Conservation (phyloP, 306 rosid species). For the Begonia peltatifolia region DNA sequence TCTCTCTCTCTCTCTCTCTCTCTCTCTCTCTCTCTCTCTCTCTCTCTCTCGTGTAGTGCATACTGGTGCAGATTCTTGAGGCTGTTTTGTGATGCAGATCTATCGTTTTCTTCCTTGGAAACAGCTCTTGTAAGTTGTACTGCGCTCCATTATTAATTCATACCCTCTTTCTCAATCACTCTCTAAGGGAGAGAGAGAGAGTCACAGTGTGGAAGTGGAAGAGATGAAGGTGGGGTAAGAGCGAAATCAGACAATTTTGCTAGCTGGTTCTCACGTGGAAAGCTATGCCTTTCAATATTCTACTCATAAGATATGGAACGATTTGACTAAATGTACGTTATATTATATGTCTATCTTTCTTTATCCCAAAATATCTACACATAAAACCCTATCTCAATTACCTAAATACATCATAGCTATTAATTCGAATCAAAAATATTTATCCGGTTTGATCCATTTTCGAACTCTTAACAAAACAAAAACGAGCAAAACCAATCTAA, state of each 20-base stretch:
- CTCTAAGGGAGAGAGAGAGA: neutral
- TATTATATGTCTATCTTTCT: no score
- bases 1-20: no score
- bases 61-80: neutral
- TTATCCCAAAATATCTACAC: no score
- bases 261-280: slow-evolving; percentile 36
- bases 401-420: no score
- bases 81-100: slow-evolving; percentile 3
- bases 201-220: slow-evolving; percentile 5
- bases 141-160: slow-evolving; percentile 18
- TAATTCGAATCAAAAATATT: no score
- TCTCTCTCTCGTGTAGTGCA: neutral
- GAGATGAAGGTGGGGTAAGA: slow-evolving; percentile 2
- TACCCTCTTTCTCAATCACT: slow-evolving; percentile 3
- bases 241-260: slow-evolving; percentile 14
- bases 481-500: no score
- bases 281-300: slow-evolving; percentile 4
- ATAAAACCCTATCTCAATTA: no score
- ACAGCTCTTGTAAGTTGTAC: slow-evolving; percentile 14
- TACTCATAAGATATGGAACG: neutral
- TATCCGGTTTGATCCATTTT: no score
- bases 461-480: no score
- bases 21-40: no score
- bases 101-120: slow-evolving; percentile 15
- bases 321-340: no score